phyloP scores from a whole-genome alignment of 257 asterid species.

The Thymus quinquecostatus region DNA sequence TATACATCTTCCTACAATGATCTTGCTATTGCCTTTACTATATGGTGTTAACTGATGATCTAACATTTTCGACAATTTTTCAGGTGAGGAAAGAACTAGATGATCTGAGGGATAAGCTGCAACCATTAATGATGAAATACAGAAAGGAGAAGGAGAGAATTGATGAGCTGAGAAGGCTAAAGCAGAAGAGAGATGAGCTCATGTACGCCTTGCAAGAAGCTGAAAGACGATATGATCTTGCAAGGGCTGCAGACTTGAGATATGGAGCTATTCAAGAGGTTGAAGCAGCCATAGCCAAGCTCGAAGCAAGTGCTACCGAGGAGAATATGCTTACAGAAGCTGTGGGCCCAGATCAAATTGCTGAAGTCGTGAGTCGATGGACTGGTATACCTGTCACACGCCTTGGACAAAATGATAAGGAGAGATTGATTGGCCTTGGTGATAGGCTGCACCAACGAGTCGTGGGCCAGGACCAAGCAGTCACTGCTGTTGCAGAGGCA shows the following conservation, averaged over 20 bases:
- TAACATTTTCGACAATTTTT: not conserved
- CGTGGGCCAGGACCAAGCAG: slow-evolving; percentile 81
- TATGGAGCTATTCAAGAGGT: slow-evolving; percentile 90
- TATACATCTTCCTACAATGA: not conserved
- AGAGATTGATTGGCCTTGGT: slow-evolving; percentile 72
- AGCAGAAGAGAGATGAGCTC: slow-evolving; percentile 74
- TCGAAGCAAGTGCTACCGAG: slow-evolving; percentile 59
- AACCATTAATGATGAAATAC: slow-evolving; percentile 81
- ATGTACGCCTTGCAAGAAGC: slow-evolving; percentile 79
- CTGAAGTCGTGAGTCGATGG: slow-evolving; percentile 94
- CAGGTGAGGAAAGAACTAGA: slow-evolving; percentile 86
- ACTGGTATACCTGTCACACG: slow-evolving; percentile 84
- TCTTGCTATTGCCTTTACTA: not conserved
- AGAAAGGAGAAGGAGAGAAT: slow-evolving; percentile 79
- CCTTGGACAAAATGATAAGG: slow-evolving; percentile 89
- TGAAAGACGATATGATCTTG: slow-evolving; percentile 89
- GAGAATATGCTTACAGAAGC: slow-evolving; percentile 74
- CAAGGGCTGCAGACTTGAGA: slow-evolving; percentile 87
- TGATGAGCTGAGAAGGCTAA: slow-evolving; percentile 78
- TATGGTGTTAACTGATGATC: not conserved
- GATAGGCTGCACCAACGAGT: slow-evolving; percentile 58
- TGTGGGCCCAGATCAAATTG: slow-evolving; percentile 93
- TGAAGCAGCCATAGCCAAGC: slow-evolving; percentile 70
- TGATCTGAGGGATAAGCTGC: slow-evolving; percentile 89
- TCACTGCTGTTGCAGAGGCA: slow-evolving; percentile 81